Conservation (phyloP, 2,329 filamentous ascomycete genomes). For the Tolypocladium tundrense region DNA sequence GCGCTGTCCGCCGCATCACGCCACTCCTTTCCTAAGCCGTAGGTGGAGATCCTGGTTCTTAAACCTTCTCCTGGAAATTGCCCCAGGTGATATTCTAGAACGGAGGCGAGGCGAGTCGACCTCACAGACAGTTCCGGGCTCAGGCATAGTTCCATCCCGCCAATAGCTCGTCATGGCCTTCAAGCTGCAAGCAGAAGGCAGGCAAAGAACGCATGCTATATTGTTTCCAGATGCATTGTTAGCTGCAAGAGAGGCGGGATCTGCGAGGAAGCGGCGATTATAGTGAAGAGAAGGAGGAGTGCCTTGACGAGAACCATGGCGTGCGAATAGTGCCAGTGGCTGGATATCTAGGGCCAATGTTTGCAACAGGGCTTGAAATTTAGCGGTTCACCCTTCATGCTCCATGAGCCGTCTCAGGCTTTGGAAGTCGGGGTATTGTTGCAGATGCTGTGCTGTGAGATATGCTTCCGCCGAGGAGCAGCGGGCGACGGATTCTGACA, state of each 20-base stretch:
- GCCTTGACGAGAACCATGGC: background rate
- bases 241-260: background rate
- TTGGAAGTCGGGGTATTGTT: too few relatives aligned
- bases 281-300: background rate
- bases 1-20: too few relatives aligned
- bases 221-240: background rate
- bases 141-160: conserved; percentile 21
- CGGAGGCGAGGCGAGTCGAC: too few relatives aligned
- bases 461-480: too few relatives aligned
- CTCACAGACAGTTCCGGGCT: conserved; percentile 19
- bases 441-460: too few relatives aligned
- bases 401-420: too few relatives aligned
- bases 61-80: background rate
- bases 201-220: conserved; percentile 12
- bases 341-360: background rate
- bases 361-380: background rate
- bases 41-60: background rate
- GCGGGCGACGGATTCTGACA: too few relatives aligned
- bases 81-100: conserved; percentile 1
- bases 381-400: too few relatives aligned
- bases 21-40: too few relatives aligned
- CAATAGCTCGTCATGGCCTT: conserved; percentile 20
- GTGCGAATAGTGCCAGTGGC: background rate
- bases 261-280: background rate
- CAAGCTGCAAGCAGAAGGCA: conserved; percentile 20